A percentile compares a stretch with the other conserved stretches of the same genome.
phyloP scores from a whole-genome alignment of 495 filamentous ascomycete genomes.

The Penicillium riverlandense region DNA sequence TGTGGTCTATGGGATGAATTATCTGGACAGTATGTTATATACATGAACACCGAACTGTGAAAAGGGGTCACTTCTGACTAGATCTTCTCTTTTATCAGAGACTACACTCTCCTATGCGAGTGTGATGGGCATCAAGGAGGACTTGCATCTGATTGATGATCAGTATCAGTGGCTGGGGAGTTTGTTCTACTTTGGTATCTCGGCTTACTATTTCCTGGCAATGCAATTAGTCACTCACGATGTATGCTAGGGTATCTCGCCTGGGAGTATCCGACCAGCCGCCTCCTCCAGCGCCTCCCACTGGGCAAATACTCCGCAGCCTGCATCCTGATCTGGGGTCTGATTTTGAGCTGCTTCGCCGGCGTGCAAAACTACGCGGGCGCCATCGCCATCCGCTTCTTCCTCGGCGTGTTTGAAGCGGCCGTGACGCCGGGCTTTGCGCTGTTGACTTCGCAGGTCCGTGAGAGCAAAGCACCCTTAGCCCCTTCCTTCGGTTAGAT shows the following conservation, averaged over 20 bases:
- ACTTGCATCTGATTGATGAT: slow-evolving; percentile 33
- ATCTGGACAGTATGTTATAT: slow-evolving; percentile 46
- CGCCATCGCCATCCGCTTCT: slow-evolving; percentile 50
- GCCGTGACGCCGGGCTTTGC: slow-evolving; percentile 59
- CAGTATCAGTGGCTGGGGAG: slow-evolving; percentile 50
- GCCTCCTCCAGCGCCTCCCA: slow-evolving; percentile 51
- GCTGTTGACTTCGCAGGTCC: slow-evolving; percentile 49
- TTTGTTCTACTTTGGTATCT: slow-evolving; percentile 55
- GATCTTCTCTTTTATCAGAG: slow-evolving; percentile 21
- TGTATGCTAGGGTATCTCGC: slow-evolving; percentile 45
- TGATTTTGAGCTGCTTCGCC: slow-evolving; percentile 47
- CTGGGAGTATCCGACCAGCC: slow-evolving; percentile 57
- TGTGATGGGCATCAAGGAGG: slow-evolving; percentile 53
- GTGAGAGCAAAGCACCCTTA: background rate
- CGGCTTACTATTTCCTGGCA: background rate
- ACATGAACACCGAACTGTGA: background rate
- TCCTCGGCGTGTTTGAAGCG: slow-evolving; percentile 55
- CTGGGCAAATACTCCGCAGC: slow-evolving; percentile 52
- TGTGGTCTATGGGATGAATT: slow-evolving; percentile 57
- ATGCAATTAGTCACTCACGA: background rate
- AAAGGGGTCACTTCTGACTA: background rate
- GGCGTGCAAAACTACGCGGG: slow-evolving; percentile 39
- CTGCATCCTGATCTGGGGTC: slow-evolving; percentile 53
- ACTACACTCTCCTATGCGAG: slow-evolving; percentile 58
- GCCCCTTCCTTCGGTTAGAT: too few species aligned